Evolutionary conservation across 176 grass and related monocot genomes (phyloP).

Genomic region (Avena sativa): DNA sequence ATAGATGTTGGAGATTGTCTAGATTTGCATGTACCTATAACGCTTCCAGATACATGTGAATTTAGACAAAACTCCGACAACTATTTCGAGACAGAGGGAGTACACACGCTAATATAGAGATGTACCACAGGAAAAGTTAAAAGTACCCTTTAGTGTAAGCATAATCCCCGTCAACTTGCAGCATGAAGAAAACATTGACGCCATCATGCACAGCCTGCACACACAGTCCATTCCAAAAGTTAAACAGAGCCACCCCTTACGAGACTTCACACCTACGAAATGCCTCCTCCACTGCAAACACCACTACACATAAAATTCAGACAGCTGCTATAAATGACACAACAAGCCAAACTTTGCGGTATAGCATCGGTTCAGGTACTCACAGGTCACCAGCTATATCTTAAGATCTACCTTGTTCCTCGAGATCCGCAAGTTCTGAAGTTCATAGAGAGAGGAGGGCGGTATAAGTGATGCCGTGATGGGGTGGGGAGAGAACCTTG

Average conservation of each 20-base stretch:
- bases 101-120: background rate
- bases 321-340: background rate
- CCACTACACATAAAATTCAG: background rate
- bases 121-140: slow-evolving; percentile 33
- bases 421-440: slow-evolving; percentile 23
- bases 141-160: slow-evolving; percentile 85
- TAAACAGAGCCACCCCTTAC: slow-evolving; percentile 44
- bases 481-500: slow-evolving; percentile 55
- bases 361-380: background rate
- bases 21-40: too few relatives aligned
- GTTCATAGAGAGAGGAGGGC: background rate
- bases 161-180: slow-evolving; percentile 89
- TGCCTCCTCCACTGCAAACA: background rate
- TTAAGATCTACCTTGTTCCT: background rate
- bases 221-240: slow-evolving; percentile 53
- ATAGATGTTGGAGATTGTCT: too few relatives aligned
- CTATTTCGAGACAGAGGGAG: too few relatives aligned
- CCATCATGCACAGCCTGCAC: slow-evolving; percentile 96
- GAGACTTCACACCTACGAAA: slow-evolving; percentile 13
- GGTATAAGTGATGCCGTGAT: background rate
- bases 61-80: too few relatives aligned
- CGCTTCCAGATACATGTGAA: too few relatives aligned
- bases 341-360: background rate
- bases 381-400: background rate
- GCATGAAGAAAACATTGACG: slow-evolving; percentile 82